Evolutionary conservation across 345 rosid genomes (phyloP).

Genomic region (Syzygium oleosum): DNA sequence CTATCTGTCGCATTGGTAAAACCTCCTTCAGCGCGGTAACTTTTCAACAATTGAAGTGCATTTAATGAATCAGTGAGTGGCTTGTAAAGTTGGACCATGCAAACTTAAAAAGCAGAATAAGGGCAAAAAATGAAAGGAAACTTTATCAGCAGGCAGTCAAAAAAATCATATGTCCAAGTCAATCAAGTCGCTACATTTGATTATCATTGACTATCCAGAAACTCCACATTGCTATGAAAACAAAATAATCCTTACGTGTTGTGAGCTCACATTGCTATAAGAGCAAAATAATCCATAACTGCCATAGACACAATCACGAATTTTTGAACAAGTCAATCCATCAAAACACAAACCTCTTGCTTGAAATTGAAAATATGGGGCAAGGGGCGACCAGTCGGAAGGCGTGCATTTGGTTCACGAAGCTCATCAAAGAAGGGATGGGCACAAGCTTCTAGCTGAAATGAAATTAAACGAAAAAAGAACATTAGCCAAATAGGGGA

Average conservation of each 20-base stretch:
- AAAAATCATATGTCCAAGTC: neutral
- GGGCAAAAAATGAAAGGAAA: neutral
- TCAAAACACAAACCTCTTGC: constrained; percentile 38
- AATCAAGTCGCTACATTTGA: neutral
- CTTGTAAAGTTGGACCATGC: neutral
- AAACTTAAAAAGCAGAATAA: neutral
- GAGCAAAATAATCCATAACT: neutral
- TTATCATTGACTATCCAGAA: neutral
- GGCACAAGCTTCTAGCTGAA: constrained; percentile 72
- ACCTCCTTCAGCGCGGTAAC: neutral
- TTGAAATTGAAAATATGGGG: constrained; percentile 69
- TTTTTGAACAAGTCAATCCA: neutral
- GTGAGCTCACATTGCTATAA: neutral
- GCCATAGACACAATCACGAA: neutral
- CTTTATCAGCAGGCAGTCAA: neutral
- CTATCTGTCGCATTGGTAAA: neutral
- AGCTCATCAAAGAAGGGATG: constrained; percentile 88
- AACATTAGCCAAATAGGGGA: neutral
- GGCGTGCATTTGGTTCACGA: constrained; percentile 68
- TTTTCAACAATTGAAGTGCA: neutral
- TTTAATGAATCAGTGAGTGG: neutral
- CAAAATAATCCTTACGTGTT: neutral
- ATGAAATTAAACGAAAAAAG: neutral
- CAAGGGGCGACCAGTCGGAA: constrained; percentile 59
- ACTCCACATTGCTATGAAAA: neutral